Evolutionary conservation across 352 stramenopile species (phyloP).

Genomic region (Phytophthora citricola): DNA sequence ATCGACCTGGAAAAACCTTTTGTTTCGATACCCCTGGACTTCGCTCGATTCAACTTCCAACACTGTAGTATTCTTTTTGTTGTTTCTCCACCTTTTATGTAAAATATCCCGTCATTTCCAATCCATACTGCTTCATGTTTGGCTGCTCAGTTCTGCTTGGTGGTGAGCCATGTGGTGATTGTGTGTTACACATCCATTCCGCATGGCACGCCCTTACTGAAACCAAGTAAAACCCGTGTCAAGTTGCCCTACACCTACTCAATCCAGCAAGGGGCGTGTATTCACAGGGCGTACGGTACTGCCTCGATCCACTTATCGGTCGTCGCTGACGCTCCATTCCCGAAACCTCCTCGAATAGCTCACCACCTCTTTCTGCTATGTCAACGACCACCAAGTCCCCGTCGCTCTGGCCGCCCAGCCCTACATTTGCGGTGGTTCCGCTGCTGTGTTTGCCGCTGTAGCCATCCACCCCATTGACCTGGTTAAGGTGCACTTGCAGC

Average conservation of each 20-base stretch:
- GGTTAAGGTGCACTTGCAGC: conserved; percentile 91
- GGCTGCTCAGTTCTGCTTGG: conserved; percentile 27
- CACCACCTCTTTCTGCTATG: conserved; percentile 22
- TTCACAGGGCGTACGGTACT: too few species aligned
- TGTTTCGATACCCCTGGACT: neutral
- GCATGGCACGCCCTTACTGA: conserved; percentile 9
- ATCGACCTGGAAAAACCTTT: neutral
- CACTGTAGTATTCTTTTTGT: neutral
- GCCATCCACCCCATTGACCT: conserved; percentile 93
- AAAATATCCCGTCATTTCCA: conserved; percentile 13
- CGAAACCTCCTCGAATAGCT: conserved; percentile 31
- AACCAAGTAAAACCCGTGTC: conserved; percentile 11
- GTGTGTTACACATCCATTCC: conserved; percentile 15
- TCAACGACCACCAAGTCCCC: conserved; percentile 44
- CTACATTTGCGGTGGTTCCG: conserved; percentile 81
- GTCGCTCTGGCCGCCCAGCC: conserved; percentile 69
- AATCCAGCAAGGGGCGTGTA: neutral
- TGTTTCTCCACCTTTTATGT: neutral
- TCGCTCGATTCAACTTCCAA: neutral
- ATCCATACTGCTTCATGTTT: neutral
- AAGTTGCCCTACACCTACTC: conserved; percentile 6
- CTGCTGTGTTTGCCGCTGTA: conserved; percentile 76
- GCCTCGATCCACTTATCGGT: conserved; percentile 1
- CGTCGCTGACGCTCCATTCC: conserved; percentile 33
- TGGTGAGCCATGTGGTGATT: conserved; percentile 26